Percentiles rank a stretch among this genome's conserved stretches.
Conservation (phyloP, 257 asterid species). For the Solanum sejunctum region DNA sequence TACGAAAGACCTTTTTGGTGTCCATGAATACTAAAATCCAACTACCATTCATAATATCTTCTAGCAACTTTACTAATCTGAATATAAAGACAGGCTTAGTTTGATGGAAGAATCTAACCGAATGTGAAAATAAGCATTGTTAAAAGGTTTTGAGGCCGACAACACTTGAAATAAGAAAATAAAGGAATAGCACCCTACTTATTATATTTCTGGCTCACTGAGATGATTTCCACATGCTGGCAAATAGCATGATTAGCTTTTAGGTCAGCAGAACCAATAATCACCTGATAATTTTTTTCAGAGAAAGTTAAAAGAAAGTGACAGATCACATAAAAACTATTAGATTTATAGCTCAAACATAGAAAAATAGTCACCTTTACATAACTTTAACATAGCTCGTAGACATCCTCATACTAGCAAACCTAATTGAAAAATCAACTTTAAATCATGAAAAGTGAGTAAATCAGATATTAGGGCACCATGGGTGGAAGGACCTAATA, state of each 20-base stretch:
- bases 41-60: constrained; percentile 98
- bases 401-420: too few relatives aligned
- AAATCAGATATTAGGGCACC: too few relatives aligned
- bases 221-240: constrained; percentile 81
- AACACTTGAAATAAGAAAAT: neutral
- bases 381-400: too few relatives aligned
- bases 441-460: too few relatives aligned
- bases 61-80: constrained; percentile 89
- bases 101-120: neutral
- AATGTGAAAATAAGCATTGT: neutral
- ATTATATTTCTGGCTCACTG: constrained; percentile 83
- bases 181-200: constrained; percentile 33
- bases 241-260: constrained; percentile 95
- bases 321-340: neutral
- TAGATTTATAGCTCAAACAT: too few relatives aligned
- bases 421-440: too few relatives aligned
- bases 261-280: constrained; percentile 80
- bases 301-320: neutral
- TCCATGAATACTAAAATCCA: constrained; percentile 93
- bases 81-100: constrained; percentile 1
- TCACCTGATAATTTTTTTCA: constrained; percentile 37
- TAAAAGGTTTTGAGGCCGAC: neutral
- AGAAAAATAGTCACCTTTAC: too few relatives aligned
- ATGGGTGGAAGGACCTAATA: too few relatives aligned
- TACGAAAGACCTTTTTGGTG: constrained; percentile 92